Conservation (phyloP, 2,329 filamentous ascomycete species). For the Huntiella omanensis region DNA sequence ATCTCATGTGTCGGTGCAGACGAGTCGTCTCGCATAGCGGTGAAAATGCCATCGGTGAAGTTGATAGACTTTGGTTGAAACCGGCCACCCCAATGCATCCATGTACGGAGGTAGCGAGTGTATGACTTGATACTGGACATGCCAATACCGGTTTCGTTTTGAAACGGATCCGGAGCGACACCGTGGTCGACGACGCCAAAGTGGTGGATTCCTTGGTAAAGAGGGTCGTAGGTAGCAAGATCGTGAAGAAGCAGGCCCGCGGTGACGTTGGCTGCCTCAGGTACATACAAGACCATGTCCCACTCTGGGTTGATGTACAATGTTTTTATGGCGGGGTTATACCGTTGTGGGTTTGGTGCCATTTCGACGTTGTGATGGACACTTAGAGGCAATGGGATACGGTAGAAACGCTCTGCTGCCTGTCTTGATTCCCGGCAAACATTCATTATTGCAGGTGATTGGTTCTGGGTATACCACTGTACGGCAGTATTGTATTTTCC, state of each 20-base stretch:
- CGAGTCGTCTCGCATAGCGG: conserved; percentile 2
- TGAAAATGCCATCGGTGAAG: conserved; percentile 5
- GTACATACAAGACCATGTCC: conserved; percentile 13
- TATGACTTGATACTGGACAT: too few species aligned
- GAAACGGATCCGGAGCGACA: conserved; percentile 2
- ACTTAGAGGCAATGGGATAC: conserved; percentile 12
- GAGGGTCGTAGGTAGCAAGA: conserved; percentile 12
- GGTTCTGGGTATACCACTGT: conserved; percentile 13
- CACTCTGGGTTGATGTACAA: conserved; percentile 14
- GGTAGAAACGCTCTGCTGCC: conserved; percentile 12
- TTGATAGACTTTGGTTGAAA: background rate
- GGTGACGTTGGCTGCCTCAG: conserved; percentile 5
- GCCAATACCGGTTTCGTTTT: too few species aligned
- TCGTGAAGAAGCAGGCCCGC: conserved; percentile 13
- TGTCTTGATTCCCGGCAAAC: conserved; percentile 12
- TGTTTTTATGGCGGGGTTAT: conserved; percentile 12
- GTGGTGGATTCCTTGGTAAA: conserved; percentile 10
- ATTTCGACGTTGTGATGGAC: background rate
- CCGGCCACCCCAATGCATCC: conserved; percentile 3
- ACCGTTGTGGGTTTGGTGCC: background rate
- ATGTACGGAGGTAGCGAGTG: conserved; percentile 4
- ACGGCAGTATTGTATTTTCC: conserved; percentile 11
- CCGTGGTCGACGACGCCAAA: conserved; percentile 12
- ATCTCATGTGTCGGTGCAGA: background rate
- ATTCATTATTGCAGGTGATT: conserved; percentile 12